Conservation (phyloP, 345 rosid species). For the Euphorbia tirucalli region DNA sequence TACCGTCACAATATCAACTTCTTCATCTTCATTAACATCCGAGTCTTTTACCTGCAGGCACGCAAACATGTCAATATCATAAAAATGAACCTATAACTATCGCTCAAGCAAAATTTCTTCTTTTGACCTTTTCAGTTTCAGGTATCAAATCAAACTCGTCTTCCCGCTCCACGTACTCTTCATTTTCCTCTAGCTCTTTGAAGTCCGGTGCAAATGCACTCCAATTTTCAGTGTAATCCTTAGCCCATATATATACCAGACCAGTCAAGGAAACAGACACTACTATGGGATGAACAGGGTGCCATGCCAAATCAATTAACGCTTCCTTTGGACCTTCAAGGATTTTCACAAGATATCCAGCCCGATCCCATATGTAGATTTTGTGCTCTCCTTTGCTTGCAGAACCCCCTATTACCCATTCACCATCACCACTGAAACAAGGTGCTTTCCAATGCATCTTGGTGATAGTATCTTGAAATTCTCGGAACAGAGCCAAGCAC, state of each 20-base stretch:
- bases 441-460: slow-evolving; percentile 99
- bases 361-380: slow-evolving; percentile 98
- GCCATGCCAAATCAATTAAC: slow-evolving; percentile 95
- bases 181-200: slow-evolving; percentile 98
- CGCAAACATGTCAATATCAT: slow-evolving; percentile 23
- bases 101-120: background rate
- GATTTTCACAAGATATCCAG: slow-evolving; percentile 94
- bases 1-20: slow-evolving; percentile 81
- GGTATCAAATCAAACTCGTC: slow-evolving; percentile 93
- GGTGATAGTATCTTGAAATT: slow-evolving; percentile 94
- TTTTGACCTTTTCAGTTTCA: slow-evolving; percentile 83
- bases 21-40: slow-evolving; percentile 87
- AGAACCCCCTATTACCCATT: slow-evolving; percentile 97
- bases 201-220: slow-evolving; percentile 99
- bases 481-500: slow-evolving; percentile 79
- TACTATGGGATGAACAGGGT: slow-evolving; percentile 94
- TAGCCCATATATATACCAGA: slow-evolving; percentile 95
- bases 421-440: slow-evolving; percentile 97
- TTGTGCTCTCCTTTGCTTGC: slow-evolving; percentile 99
- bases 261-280: slow-evolving; percentile 93
- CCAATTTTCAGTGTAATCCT: slow-evolving; percentile 98
- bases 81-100: background rate
- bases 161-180: slow-evolving; percentile 95
- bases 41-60: slow-evolving; percentile 69
- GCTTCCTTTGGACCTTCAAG: slow-evolving; percentile 99